These are phyloP conservation scores for Ceratocystiopsis brevicomis DNA, from an alignment of 2,329 filamentous ascomycete species.

Conservation along the genomic window DNA sequence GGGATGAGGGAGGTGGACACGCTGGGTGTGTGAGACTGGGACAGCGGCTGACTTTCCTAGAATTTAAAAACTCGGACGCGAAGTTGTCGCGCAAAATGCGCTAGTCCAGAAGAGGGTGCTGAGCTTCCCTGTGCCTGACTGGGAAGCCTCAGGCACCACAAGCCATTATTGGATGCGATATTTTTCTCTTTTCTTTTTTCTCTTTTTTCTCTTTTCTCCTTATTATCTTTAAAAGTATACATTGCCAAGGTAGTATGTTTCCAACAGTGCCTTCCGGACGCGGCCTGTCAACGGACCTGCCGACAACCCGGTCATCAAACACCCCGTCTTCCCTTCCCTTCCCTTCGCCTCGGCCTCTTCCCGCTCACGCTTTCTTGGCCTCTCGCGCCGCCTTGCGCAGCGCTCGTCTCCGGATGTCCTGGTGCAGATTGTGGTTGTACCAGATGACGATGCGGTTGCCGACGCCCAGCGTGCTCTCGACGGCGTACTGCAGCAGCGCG, in stretches of 20 bases:
- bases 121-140: background rate
- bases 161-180: too few relatives aligned
- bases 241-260: too few relatives aligned
- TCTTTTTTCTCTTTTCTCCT: too few relatives aligned
- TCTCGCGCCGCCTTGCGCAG: slow-evolving; percentile 71
- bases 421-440: slow-evolving; percentile 51
- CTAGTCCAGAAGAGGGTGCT: slow-evolving; percentile 9
- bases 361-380: slow-evolving; percentile 38
- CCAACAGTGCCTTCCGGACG: too few relatives aligned
- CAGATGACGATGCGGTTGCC: slow-evolving; percentile 27
- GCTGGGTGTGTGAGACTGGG: slow-evolving; percentile 2
- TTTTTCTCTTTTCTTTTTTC: too few relatives aligned
- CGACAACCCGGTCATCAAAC: too few relatives aligned
- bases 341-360: background rate
- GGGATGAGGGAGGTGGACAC: too few relatives aligned
- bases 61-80: slow-evolving; percentile 7
- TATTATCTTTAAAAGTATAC: too few relatives aligned
- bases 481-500: slow-evolving; percentile 67
- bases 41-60: too few relatives aligned
- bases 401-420: slow-evolving; percentile 64
- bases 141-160: too few relatives aligned
- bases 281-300: too few relatives aligned
- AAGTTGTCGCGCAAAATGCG: slow-evolving; percentile 11
- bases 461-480: slow-evolving; percentile 39
- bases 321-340: background rate